Evolutionary conservation across 129 eudicot genomes (phyloP).

Genomic region (Centrapalus pauciflorus): DNA sequence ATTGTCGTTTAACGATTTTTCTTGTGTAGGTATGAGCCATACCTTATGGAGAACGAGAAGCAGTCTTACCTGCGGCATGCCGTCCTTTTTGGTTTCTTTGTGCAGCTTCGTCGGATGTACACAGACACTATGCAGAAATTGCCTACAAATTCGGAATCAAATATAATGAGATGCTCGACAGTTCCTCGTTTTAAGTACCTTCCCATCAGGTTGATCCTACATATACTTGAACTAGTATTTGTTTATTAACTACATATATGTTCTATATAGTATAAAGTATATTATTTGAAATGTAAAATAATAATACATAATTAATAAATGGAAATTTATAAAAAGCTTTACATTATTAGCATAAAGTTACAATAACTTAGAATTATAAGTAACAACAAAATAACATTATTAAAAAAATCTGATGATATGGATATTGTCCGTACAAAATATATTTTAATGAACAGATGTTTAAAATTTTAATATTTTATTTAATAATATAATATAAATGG

Average conservation of each 20-base stretch:
- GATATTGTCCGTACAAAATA: too few relatives aligned
- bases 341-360: too few relatives aligned
- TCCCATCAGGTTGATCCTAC: constrained; percentile 72
- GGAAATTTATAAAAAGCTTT: too few relatives aligned
- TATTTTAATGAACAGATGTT: too few relatives aligned
- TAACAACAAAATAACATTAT: too few relatives aligned
- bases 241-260: not conserved
- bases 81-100: constrained; percentile 93
- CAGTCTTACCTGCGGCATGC: constrained; percentile 87
- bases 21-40: constrained; percentile 79
- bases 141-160: constrained; percentile 84
- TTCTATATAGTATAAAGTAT: too few relatives aligned
- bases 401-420: too few relatives aligned
- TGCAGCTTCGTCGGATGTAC: constrained; percentile 77
- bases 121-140: constrained; percentile 70
- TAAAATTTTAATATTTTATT: too few relatives aligned
- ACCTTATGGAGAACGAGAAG: constrained; percentile 95
- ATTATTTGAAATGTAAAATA: too few relatives aligned
- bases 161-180: constrained; percentile 85
- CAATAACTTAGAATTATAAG: too few relatives aligned
- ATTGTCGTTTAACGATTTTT: not conserved
- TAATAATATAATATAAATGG: too few relatives aligned
- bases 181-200: constrained; percentile 96
- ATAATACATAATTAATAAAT: too few relatives aligned
- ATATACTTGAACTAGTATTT: not conserved